Percentiles rank a stretch among this genome's conserved stretches.
These are phyloP conservation scores for Annulohypoxylon nitens DNA, from an alignment of 495 filamentous ascomycete species.

Conservation along the genomic window DNA sequence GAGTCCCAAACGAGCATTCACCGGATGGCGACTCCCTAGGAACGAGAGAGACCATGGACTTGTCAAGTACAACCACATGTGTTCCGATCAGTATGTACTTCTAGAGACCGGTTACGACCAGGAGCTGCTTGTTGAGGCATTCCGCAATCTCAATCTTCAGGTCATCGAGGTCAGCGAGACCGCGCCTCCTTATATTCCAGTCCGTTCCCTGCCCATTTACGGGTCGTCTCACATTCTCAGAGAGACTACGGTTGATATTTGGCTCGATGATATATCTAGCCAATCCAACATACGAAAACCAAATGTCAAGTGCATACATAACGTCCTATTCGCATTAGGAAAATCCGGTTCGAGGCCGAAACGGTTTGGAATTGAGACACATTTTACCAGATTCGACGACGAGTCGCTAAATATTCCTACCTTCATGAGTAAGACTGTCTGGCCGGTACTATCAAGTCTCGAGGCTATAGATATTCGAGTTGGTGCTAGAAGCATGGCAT, in stretches of 20 bases:
- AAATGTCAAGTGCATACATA: slow-evolving; percentile 17
- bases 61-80: slow-evolving; percentile 14
- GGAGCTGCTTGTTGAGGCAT: slow-evolving; percentile 63
- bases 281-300: not conserved
- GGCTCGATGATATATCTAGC: not conserved
- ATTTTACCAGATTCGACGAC: slow-evolving; percentile 42
- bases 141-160: slow-evolving; percentile 62
- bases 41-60: not conserved
- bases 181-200: not conserved
- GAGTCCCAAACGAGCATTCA: not conserved
- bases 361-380: slow-evolving; percentile 52
- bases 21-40: not conserved
- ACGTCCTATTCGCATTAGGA: slow-evolving; percentile 54
- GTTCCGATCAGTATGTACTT: slow-evolving; percentile 51
- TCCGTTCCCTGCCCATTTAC: slow-evolving; percentile 33
- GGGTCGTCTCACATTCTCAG: slow-evolving; percentile 40
- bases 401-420: slow-evolving; percentile 51
- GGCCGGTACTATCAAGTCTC: slow-evolving; percentile 49
- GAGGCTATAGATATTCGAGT: slow-evolving; percentile 54
- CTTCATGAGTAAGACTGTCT: slow-evolving; percentile 42
- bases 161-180: slow-evolving; percentile 54
- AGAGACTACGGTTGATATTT: slow-evolving; percentile 24
- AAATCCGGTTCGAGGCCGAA: slow-evolving; percentile 47
- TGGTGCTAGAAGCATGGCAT: not conserved
- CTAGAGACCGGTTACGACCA: slow-evolving; percentile 52